These are phyloP conservation scores for Amorphotheca resinae DNA, from an alignment of 495 filamentous ascomycete genomes.

Conservation along the genomic window DNA sequence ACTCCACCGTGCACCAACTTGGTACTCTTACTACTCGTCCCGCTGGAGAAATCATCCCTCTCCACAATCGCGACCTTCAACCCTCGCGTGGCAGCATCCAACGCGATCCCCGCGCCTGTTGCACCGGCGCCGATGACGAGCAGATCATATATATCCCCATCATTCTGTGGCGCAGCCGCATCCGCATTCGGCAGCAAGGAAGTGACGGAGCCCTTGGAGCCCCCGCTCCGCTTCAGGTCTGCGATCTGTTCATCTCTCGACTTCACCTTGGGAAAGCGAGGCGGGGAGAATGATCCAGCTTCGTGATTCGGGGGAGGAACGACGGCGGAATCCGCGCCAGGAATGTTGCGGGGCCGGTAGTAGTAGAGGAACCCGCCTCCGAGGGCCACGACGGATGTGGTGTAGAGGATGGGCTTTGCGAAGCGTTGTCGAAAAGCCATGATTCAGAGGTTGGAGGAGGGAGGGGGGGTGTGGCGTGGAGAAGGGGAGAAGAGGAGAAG, in stretches of 20 bases:
- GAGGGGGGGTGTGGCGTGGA: neutral
- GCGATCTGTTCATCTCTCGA: constrained; percentile 52
- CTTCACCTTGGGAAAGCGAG: constrained; percentile 70
- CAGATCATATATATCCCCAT: constrained; percentile 61
- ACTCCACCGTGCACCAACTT: constrained; percentile 97
- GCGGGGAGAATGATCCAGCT: constrained; percentile 64
- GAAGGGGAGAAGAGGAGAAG: too few relatives aligned
- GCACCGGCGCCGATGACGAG: constrained; percentile 87
- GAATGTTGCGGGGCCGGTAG: constrained; percentile 78
- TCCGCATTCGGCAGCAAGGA: neutral
- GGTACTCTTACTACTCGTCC: constrained; percentile 93
- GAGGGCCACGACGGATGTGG: constrained; percentile 36
- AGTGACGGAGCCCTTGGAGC: constrained; percentile 10
- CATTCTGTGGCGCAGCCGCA: constrained; percentile 21
- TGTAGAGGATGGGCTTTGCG: constrained; percentile 48
- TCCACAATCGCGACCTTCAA: constrained; percentile 92
- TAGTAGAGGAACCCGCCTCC: constrained; percentile 60
- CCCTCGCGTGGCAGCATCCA: constrained; percentile 88
- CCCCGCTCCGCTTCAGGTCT: constrained; percentile 38
- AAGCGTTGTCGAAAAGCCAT: constrained; percentile 52
- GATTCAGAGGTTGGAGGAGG: constrained; percentile 14
- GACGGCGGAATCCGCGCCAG: constrained; percentile 64
- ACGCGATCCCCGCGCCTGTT: constrained; percentile 82
- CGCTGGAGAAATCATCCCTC: constrained; percentile 84
- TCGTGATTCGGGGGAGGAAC: constrained; percentile 75